These are phyloP conservation scores for Trametes cingulata DNA, from an alignment of 768 basidiomycete genomes.

Conservation along the genomic window DNA sequence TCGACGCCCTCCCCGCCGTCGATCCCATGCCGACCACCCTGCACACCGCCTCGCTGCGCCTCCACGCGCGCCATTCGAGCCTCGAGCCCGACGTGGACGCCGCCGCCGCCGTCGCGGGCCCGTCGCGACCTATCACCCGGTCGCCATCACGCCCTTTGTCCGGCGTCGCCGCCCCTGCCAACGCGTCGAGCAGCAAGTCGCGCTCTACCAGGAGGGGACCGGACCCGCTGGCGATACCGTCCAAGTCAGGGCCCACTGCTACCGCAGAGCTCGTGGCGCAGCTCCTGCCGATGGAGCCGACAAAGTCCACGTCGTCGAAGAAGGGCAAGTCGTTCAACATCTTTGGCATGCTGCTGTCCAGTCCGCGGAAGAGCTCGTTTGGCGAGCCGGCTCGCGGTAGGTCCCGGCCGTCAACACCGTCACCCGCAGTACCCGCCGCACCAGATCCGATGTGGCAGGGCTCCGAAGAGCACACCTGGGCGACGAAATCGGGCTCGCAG, in stretches of 20 bases:
- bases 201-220: slow-evolving; percentile 19
- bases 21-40: slow-evolving; percentile 25
- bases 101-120: slow-evolving; percentile 15
- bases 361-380: slow-evolving; percentile 26
- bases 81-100: slow-evolving; percentile 24
- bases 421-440: slow-evolving; percentile 3
- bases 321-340: slow-evolving; percentile 30
- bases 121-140: slow-evolving; percentile 50
- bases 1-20: slow-evolving; percentile 25
- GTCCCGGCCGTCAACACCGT: slow-evolving; percentile 22
- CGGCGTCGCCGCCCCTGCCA: slow-evolving; percentile 62
- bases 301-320: slow-evolving; percentile 19
- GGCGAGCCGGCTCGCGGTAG: slow-evolving; percentile 23
- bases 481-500: slow-evolving; percentile 18
- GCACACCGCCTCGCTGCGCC: slow-evolving; percentile 24
- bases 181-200: slow-evolving; percentile 60
- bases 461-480: slow-evolving; percentile 1
- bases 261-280: slow-evolving; percentile 27
- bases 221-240: slow-evolving; percentile 6
- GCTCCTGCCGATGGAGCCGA: slow-evolving; percentile 22
- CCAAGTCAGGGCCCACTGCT: not conserved
- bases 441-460: slow-evolving; percentile 15
- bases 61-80: slow-evolving; percentile 27
- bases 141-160: slow-evolving; percentile 62
- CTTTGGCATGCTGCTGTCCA: slow-evolving; percentile 29